A percentile compares a stretch with the other conserved stretches of the same genome.
Conservation (phyloP, 495 filamentous ascomycete species). For the Parachaetomium inaequale region DNA sequence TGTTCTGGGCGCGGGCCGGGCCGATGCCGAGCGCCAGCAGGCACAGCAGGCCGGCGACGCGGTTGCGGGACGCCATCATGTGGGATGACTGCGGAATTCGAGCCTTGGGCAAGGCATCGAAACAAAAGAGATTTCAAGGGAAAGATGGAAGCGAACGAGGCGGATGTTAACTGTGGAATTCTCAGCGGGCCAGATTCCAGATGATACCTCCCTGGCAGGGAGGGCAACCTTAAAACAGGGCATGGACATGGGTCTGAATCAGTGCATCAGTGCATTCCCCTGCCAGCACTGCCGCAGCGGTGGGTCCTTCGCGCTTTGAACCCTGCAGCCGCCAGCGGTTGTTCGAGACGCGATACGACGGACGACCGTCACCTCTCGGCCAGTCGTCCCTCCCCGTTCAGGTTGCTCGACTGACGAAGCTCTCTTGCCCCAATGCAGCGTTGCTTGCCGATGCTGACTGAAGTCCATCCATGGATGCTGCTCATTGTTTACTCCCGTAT, state of each 20-base stretch:
- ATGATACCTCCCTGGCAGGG: background rate
- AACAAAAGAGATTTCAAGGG: background rate
- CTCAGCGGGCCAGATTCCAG: background rate
- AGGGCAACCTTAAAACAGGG: slow-evolving; percentile 11
- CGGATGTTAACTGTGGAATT: background rate
- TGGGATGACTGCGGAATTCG: background rate
- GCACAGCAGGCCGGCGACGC: slow-evolving; percentile 16
- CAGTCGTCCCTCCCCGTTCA: background rate
- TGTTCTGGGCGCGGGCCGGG: slow-evolving; percentile 8
- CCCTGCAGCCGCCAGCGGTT: slow-evolving; percentile 15
- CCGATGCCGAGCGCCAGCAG: slow-evolving; percentile 16
- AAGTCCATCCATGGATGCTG: background rate
- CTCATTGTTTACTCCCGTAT: background rate
- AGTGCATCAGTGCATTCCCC: background rate
- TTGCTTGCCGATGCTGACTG: background rate
- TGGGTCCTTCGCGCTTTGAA: slow-evolving; percentile 3
- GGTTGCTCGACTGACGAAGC: background rate
- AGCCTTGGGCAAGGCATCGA: background rate
- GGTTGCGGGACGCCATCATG: slow-evolving; percentile 22
- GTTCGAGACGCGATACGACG: background rate
- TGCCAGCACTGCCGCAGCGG: slow-evolving; percentile 19
- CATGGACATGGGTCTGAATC: background rate
- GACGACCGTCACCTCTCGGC: background rate
- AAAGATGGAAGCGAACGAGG: background rate
- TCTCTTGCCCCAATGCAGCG: background rate